Percentiles rank a stretch among this genome's conserved stretches.
Conservation (phyloP, 495 filamentous ascomycete genomes). For the Ascobolus immersus region DNA sequence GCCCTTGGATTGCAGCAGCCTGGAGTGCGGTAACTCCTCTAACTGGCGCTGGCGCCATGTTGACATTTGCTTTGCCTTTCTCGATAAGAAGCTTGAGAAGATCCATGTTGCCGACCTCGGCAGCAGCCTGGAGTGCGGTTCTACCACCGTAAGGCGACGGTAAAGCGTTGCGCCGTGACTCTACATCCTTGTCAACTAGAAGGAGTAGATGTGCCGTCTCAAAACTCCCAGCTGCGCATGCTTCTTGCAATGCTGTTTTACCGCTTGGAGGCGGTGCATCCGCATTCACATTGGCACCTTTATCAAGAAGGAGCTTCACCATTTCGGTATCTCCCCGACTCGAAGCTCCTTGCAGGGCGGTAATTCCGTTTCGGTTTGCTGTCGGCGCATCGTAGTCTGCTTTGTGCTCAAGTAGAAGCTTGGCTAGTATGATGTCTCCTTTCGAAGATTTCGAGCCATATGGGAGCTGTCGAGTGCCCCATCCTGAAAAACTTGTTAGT, state of each 20-base stretch:
- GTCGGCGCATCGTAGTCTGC: neutral
- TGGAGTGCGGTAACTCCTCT: conserved; percentile 6
- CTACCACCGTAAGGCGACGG: neutral
- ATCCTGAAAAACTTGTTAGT: too few relatives aligned
- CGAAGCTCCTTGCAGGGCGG: neutral
- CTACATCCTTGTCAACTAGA: neutral
- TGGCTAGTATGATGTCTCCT: too few relatives aligned
- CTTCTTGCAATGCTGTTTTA: neutral
- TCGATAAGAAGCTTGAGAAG: neutral
- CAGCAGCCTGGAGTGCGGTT: conserved; percentile 1
- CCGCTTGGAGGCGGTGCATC: neutral
- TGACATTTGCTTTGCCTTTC: conserved; percentile 1
- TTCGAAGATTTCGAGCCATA: too few relatives aligned
- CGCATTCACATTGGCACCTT: neutral
- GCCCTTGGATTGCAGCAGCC: conserved; percentile 4
- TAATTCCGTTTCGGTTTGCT: neutral
- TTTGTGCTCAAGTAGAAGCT: too few relatives aligned
- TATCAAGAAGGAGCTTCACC: neutral
- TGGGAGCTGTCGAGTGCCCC: too few relatives aligned
- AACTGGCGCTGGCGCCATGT: conserved; percentile 1
- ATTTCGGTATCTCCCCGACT: neutral
- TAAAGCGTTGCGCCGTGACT: too few relatives aligned
- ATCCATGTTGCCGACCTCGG: neutral
- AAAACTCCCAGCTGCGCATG: neutral
- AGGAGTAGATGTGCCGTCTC: neutral